phyloP scores from a whole-genome alignment of 306 rosid species.

The Gynostemma pentaphyllum region DNA sequence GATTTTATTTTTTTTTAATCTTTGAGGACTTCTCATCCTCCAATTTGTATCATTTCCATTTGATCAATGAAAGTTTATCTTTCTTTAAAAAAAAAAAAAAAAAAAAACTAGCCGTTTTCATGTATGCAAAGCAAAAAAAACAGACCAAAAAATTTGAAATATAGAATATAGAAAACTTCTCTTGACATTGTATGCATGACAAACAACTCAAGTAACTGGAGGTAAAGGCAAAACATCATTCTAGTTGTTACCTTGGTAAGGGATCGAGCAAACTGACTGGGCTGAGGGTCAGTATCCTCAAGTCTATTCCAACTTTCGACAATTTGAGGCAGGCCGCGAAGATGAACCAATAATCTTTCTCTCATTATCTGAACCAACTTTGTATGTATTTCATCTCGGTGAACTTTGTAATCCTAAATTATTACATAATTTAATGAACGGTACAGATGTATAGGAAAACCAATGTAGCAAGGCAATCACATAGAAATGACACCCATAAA shows the following conservation, averaged over 20 bases:
- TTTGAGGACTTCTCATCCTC: too few relatives aligned
- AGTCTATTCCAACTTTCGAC: slow-evolving; percentile 98
- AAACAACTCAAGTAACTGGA: not conserved
- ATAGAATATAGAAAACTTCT: too few relatives aligned
- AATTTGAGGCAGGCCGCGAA: slow-evolving; percentile 86
- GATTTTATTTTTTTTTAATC: too few relatives aligned
- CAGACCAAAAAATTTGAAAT: too few relatives aligned
- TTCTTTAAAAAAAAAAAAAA: too few relatives aligned
- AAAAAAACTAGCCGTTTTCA: too few relatives aligned
- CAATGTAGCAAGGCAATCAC: not conserved
- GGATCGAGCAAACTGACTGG: slow-evolving; percentile 94
- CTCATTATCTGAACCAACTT: slow-evolving; percentile 99
- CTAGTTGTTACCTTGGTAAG: slow-evolving; percentile 66
- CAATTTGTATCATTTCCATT: too few relatives aligned
- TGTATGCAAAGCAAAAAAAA: too few relatives aligned
- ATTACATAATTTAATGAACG: slow-evolving; percentile 4
- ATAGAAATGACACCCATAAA: too few relatives aligned
- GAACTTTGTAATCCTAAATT: slow-evolving; percentile 85
- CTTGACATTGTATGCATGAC: not conserved
- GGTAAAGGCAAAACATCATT: not conserved
- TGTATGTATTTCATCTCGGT: slow-evolving; percentile 92
- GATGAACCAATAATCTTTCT: slow-evolving; percentile 82
- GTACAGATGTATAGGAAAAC: not conserved
- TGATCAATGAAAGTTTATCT: too few relatives aligned
- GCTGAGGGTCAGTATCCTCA: slow-evolving; percentile 79